Base-by-base conservation (phyloP, 345 rosid genomes). In the Eucalyptus grandis region DNA sequence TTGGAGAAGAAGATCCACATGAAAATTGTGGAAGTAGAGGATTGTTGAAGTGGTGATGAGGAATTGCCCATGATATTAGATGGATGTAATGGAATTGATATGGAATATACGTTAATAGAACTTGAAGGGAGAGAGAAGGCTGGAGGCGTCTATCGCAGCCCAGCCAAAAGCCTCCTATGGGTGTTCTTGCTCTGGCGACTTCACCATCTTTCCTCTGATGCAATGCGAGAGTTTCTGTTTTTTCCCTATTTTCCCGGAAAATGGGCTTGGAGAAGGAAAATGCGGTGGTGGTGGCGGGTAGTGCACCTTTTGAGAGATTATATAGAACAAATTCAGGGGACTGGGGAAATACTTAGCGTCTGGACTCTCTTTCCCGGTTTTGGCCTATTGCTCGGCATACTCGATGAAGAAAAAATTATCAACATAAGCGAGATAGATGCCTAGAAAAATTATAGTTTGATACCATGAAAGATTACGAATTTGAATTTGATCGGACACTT, bases 41-140 rank as follows among this genome's bases (percentile, higher is more conserved):
- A 51, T 51, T 51, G 56, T 51, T 51, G 56, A 17, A 51, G 9
- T 3, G 22, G 56, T 53, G 56, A 17, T 17, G 56, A 53, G 56
- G 56, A 17, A 17, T 51, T 17, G 9, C 22, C 56, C 24, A 1
- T 7, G 56, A 53, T 53, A 53, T 7, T 51, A 51, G 56, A 51
- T 17, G 24, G 56, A 17, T 40, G 43, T 40, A 40, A 40, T 40
- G 43, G 15, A 49, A 49, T 49, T 12, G 50, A 49, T 49, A 49
- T 12, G 15, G 50, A 49, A 49, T 49, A 49, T 49, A 49, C 14
- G 50, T 49, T 14, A 13, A 49, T 49, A 92, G 89, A 93, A 92
- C 31, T 89, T 90, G 90, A 93, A 93, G 43, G 94, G 93, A 69
- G 92, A 91, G 83, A 93, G 91, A 15, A 86, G 86, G n/a, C 94